A percentile compares a stretch with the other conserved stretches of the same genome.
Evolutionary conservation across 2,329 filamentous ascomycete species (phyloP).

Genomic region (Fonsecaea monophora): DNA sequence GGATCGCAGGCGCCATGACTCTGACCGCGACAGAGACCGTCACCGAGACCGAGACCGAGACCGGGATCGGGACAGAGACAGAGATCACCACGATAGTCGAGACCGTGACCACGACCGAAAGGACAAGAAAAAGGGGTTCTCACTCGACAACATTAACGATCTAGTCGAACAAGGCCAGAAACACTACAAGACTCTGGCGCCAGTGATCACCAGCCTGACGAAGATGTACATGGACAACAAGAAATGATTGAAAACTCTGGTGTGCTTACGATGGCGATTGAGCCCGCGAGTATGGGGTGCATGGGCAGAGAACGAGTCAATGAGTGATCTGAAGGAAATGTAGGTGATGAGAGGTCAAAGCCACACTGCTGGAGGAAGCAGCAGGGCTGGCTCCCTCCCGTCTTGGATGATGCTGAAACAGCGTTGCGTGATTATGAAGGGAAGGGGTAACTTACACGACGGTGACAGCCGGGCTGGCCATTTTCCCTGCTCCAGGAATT

Average conservation of each 20-base stretch:
- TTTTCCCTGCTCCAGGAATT: background rate
- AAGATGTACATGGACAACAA: constrained; percentile 41
- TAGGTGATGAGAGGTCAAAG: background rate
- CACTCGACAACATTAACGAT: constrained; percentile 34
- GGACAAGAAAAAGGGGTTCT: constrained; percentile 36
- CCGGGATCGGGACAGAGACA: constrained; percentile 20
- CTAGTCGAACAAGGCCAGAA: constrained; percentile 39
- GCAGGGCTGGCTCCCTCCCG: background rate
- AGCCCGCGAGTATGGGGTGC: background rate
- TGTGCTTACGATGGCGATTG: background rate
- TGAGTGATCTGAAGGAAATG: background rate
- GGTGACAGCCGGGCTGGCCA: background rate
- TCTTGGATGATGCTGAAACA: background rate
- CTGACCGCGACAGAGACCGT: constrained; percentile 10
- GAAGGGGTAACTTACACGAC: background rate
- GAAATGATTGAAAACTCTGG: constrained; percentile 13
- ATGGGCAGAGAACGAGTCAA: background rate
- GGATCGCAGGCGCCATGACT: constrained; percentile 27
- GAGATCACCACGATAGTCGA: constrained; percentile 25
- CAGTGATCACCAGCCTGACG: constrained; percentile 35
- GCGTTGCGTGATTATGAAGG: background rate
- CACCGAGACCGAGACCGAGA: constrained; percentile 13
- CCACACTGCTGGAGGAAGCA: background rate
- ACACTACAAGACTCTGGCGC: constrained; percentile 39
- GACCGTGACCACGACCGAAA: constrained; percentile 26